Evolutionary conservation across 1,284 basidiomycete genomes (phyloP), one percentile per base, ranked within the genome.

Genomic region (Sporisorium scitamineum): DNA sequence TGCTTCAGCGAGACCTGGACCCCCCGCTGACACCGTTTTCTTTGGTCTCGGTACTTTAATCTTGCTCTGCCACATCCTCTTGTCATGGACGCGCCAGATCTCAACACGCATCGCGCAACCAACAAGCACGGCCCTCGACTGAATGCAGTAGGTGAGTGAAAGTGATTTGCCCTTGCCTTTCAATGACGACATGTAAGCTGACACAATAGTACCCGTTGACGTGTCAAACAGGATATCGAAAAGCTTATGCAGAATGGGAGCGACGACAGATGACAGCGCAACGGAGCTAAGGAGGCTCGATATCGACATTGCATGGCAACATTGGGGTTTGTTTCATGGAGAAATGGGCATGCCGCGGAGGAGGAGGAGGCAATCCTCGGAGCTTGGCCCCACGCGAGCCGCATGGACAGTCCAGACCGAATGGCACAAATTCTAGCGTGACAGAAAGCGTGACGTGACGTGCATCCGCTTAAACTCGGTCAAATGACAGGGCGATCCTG

Each of bases 81-180:
- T 9, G 20, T 10, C 3, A 5, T 24, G 14, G 26, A 27, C 26
- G 27, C 27, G 10, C 11, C 54, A 77, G 74, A 77, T 26, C 58
- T 77, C 45, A 77, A 77, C 58, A 77, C 75, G 14, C 75, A 77
- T 29, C 75, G 75, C 22, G 57, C 57, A 14, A 61, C 61, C 34
- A 73, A 70, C 45, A 67, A 69, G 14, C 75, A 77, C 29, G 75
- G 75, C 8, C 60, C 70, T 18, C 59, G 75, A 53, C 66, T 77
- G 14, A 77, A 70, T 20, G 75, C 75, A 34, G 66, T 71, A 9
- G 66, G 75, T 73, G 32, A 44, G 70, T 73, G 26, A 11, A 2
- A 18, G 3, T 7, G 22, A 18, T 20, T 16, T 29, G 26, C 29
- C 41, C 5, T 39, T 27, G 8, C 7, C 20, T 18, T 29, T n/a